A percentile compares a stretch with the other conserved stretches of the same genome.
phyloP scores from a whole-genome alignment of 768 basidiomycete genomes.

The Mrakia frigida region DNA sequence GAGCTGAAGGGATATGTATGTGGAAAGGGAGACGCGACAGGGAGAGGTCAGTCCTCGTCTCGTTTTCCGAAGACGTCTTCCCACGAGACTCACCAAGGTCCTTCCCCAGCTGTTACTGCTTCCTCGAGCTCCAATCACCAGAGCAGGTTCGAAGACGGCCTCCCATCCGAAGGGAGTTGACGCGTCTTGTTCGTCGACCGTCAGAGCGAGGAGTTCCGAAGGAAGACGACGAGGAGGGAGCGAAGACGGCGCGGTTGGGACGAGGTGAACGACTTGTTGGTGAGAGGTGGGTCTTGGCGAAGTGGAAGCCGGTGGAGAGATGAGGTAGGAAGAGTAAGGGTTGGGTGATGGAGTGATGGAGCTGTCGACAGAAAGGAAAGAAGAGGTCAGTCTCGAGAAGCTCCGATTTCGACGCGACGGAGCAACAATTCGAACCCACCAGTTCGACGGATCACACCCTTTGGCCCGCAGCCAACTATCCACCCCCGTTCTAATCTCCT shows the following conservation, averaged over 20 bases:
- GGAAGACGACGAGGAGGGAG: conserved; percentile 2
- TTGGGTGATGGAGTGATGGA: not conserved
- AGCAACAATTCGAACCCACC: not conserved
- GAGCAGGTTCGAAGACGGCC: conserved; percentile 13
- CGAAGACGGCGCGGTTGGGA: not conserved
- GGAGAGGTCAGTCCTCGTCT: not conserved
- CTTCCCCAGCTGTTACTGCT: not conserved
- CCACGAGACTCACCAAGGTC: not conserved
- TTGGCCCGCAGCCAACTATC: not conserved
- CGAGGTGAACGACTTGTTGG: conserved; percentile 13
- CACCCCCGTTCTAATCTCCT: not conserved
- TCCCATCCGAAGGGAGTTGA: not conserved
- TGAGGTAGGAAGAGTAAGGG: conserved; percentile 1
- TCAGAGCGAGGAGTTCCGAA: not conserved
- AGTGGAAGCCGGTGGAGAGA: not conserved
- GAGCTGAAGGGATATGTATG: not conserved
- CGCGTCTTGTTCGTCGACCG: not conserved
- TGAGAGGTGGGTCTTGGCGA: not conserved
- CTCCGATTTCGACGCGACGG: no score
- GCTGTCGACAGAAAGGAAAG: not conserved
- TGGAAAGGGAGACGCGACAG: not conserved
- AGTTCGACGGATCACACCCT: not conserved
- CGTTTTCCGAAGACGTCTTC: no score
- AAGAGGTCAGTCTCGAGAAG: not conserved
- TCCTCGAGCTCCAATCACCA: not conserved